Percentiles rank a stretch among this genome's conserved stretches.
These are phyloP conservation scores for Artemisia argyi DNA, from an alignment of 129 eudicot species.

Conservation along the genomic window DNA sequence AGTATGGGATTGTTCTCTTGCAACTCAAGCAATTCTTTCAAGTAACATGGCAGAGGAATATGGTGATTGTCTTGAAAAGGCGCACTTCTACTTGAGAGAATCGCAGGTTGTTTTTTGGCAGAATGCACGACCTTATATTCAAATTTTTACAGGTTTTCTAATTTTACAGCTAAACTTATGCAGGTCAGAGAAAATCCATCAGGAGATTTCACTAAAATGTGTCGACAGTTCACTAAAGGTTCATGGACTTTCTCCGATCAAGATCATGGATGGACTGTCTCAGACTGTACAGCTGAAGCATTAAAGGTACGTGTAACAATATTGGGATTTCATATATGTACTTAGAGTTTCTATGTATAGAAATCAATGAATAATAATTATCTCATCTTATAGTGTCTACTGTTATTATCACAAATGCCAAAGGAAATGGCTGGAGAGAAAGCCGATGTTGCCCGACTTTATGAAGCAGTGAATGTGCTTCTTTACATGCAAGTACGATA, in stretches of 20 bases:
- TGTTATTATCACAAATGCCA: slow-evolving; percentile 54
- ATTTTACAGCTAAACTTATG: not conserved
- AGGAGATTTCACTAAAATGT: slow-evolving; percentile 56
- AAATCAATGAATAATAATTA: not conserved
- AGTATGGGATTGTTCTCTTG: too few relatives aligned
- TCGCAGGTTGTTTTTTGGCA: slow-evolving; percentile 53
- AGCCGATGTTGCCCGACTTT: slow-evolving; percentile 37
- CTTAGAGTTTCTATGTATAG: not conserved
- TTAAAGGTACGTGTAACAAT: slow-evolving; percentile 40
- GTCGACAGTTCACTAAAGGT: slow-evolving; percentile 67
- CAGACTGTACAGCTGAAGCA: slow-evolving; percentile 74
- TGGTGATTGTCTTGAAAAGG: too few relatives aligned
- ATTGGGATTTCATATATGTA: not conserved
- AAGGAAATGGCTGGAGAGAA: slow-evolving; percentile 49
- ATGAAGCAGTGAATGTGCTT: slow-evolving; percentile 63
- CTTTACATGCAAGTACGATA: slow-evolving; percentile 51
- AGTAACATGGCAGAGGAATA: too few relatives aligned
- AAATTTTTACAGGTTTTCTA: not conserved
- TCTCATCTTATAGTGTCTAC: slow-evolving; percentile 42
- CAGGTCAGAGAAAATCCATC: slow-evolving; percentile 52
- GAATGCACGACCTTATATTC: not conserved
- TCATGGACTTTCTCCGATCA: slow-evolving; percentile 86
- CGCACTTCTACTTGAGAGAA: slow-evolving; percentile 23
- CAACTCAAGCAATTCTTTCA: too few relatives aligned
- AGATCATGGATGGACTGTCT: slow-evolving; percentile 74